Conservation (phyloP, 2,329 filamentous ascomycete genomes). For the Sarocladiaceae sp. region DNA sequence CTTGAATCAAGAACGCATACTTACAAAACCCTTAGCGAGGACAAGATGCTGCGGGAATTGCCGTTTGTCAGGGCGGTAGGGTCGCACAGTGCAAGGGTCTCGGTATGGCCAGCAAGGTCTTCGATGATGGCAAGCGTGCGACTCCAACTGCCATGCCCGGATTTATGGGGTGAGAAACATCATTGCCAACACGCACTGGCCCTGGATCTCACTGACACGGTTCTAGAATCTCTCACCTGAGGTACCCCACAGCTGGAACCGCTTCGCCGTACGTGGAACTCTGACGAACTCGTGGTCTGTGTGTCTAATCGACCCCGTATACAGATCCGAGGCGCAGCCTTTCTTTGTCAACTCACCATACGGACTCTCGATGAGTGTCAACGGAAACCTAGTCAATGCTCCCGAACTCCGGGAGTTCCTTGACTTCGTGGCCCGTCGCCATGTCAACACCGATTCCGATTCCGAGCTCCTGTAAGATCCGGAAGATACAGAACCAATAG, state of each 20-base stretch:
- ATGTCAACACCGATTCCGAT: slow-evolving; percentile 87
- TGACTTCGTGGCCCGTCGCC: slow-evolving; percentile 71
- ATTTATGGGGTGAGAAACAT: slow-evolving; percentile 73
- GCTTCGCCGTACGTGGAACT: slow-evolving; percentile 39
- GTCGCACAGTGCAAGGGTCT: slow-evolving; percentile 89
- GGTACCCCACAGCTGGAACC: slow-evolving; percentile 86
- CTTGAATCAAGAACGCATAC: too few species aligned
- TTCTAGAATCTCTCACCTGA: slow-evolving; percentile 61
- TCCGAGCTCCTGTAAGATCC: slow-evolving; percentile 61
- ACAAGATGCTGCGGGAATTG: slow-evolving; percentile 84
- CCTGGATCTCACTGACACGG: too few species aligned
- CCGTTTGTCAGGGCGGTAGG: slow-evolving; percentile 69
- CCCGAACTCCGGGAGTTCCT: slow-evolving; percentile 63
- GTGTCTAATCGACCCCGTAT: slow-evolving; percentile 18
- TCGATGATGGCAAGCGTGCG: slow-evolving; percentile 64
- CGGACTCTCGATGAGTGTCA: slow-evolving; percentile 61
- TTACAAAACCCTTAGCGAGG: too few species aligned
- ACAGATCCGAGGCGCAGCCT: slow-evolving; percentile 69
- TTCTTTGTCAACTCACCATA: slow-evolving; percentile 78
- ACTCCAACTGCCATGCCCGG: slow-evolving; percentile 47
- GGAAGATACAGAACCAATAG: background rate
- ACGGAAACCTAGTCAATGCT: slow-evolving; percentile 81
- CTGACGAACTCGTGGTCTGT: background rate
- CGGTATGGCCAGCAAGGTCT: slow-evolving; percentile 79
- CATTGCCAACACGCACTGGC: slow-evolving; percentile 2